Evolutionary conservation across 208 protist species (phyloP).

Genomic region (Entamoeba dispar): DNA sequence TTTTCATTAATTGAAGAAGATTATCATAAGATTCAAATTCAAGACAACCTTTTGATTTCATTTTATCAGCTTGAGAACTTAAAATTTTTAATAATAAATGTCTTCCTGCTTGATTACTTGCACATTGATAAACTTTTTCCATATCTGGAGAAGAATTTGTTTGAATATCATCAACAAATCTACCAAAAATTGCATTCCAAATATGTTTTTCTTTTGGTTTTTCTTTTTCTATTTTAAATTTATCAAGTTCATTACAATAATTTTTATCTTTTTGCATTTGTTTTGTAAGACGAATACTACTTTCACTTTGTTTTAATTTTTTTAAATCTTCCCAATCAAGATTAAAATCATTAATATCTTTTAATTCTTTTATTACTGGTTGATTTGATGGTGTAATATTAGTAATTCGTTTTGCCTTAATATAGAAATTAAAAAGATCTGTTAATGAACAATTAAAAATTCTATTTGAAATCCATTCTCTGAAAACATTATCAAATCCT

Average conservation of each 20-base stretch:
- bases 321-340: neutral
- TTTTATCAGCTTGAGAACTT: neutral
- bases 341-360: neutral
- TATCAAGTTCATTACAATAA: neutral
- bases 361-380: neutral
- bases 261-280: neutral
- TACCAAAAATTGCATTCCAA: neutral
- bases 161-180: neutral
- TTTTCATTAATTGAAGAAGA: neutral
- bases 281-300: neutral
- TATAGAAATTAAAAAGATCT: neutral
- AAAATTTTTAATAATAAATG: neutral
- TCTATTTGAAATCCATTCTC: neutral
- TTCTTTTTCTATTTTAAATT: neutral
- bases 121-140: neutral
- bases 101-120: neutral
- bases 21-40: neutral
- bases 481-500: neutral
- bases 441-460: neutral
- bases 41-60: neutral
- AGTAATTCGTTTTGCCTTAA: neutral
- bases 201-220: neutral
- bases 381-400: neutral
- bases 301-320: neutral
- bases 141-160: neutral